Conservation (phyloP, 257 asterid species). For the Solanum tacnaense region DNA sequence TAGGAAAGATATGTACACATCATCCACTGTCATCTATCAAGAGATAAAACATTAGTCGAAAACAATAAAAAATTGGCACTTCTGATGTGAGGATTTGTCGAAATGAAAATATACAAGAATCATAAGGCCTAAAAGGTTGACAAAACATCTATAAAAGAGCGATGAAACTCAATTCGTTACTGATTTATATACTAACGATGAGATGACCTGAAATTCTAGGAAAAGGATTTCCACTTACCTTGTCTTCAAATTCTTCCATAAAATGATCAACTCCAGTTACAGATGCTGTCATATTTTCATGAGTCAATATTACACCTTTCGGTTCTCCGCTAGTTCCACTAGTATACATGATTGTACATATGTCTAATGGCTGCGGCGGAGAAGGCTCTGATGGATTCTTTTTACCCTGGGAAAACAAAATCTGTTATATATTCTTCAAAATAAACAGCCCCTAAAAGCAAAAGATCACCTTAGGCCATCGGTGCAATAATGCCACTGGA, state of each 20-base stretch:
- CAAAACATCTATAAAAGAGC: not conserved
- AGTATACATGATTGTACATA: slow-evolving; percentile 89
- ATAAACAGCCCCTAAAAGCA: not conserved
- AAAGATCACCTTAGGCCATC: not conserved
- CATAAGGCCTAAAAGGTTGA: not conserved
- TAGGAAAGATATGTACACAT: slow-evolving; percentile 89
- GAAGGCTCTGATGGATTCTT: slow-evolving; percentile 36
- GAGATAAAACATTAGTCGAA: not conserved
- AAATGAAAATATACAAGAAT: not conserved
- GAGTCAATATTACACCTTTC: slow-evolving; percentile 90
- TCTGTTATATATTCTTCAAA: not conserved
- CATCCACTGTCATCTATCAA: slow-evolving; percentile 77
- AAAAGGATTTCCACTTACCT: slow-evolving; percentile 24
- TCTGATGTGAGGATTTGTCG: not conserved
- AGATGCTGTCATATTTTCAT: slow-evolving; percentile 55
- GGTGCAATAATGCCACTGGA: not conserved
- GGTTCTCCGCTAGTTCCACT: slow-evolving; percentile 98
- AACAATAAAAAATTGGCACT: not conserved
- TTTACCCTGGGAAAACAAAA: slow-evolving; percentile 43
- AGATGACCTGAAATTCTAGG: not conserved
- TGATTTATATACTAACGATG: not conserved
- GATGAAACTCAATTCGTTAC: not conserved
- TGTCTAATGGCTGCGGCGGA: slow-evolving; percentile 56
- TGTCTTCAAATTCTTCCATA: slow-evolving; percentile 90
- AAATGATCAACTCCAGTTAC: slow-evolving; percentile 70